Evolutionary conservation across 2,329 filamentous ascomycete species (phyloP).

Genomic region (Chalaropsis ovoidea): DNA sequence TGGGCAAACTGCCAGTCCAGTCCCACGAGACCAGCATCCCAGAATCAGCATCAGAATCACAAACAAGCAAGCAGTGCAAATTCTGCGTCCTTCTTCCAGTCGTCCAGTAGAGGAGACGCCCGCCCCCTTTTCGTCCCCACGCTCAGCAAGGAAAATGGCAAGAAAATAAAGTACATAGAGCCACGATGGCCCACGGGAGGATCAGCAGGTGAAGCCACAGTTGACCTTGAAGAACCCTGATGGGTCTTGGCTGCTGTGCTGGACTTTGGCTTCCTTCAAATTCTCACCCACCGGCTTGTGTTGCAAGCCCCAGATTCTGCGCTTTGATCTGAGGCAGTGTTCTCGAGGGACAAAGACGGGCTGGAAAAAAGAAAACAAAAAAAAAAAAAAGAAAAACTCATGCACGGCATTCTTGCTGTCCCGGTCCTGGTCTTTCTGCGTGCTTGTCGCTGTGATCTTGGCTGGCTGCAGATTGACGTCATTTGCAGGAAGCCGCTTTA

Average conservation of each 20-base stretch:
- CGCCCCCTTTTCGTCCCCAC: not conserved
- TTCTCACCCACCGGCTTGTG: not conserved
- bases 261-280: not conserved
- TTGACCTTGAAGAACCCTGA: not conserved
- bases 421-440: not conserved
- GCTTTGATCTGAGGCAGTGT: constrained; percentile 6
- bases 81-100: not conserved
- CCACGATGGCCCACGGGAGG: not conserved
- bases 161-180: not conserved
- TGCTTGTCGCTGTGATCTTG: not conserved
- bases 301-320: not conserved
- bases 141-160: not conserved
- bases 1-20: not conserved
- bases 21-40: not conserved
- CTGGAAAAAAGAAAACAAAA: not conserved
- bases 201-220: constrained; percentile 1
- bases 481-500: not conserved
- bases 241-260: not conserved
- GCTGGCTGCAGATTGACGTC: constrained; percentile 2
- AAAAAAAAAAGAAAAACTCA: not conserved
- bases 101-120: not conserved
- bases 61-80: not conserved
- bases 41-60: not conserved
- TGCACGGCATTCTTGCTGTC: not conserved
- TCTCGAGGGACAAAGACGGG: not conserved